phyloP scores from a whole-genome alignment of 108 stramenopile species.

The Skeletonema potamos region DNA sequence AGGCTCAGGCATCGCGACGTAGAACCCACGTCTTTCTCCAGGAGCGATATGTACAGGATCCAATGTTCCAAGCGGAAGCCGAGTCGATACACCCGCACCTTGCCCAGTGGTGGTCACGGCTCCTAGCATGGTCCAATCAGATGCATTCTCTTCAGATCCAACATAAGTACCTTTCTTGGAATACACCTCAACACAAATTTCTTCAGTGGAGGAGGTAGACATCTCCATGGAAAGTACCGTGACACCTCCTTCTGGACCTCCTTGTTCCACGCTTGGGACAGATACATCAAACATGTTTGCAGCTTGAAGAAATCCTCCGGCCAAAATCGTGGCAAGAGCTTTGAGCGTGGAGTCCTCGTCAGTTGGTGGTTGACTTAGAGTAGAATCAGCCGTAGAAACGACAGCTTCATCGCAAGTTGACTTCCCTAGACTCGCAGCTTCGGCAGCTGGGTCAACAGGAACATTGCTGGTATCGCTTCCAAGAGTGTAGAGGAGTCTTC shows the following conservation, averaged over 20 bases:
- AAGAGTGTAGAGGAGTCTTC: slow-evolving; percentile 24
- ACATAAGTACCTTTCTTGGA: slow-evolving; percentile 37
- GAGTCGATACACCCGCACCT: slow-evolving; percentile 20
- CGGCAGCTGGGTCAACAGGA: slow-evolving; percentile 20
- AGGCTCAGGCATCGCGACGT: slow-evolving; percentile 33
- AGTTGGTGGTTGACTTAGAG: slow-evolving; percentile 2
- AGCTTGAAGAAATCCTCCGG: slow-evolving; percentile 32
- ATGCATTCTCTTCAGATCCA: slow-evolving; percentile 26
- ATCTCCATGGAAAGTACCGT: slow-evolving; percentile 33
- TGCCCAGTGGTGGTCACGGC: slow-evolving; percentile 17
- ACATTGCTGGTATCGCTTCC: slow-evolving; percentile 12
- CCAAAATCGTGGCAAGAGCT: slow-evolving; percentile 29
- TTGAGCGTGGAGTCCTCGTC: slow-evolving; percentile 9
- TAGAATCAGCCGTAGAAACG: slow-evolving; percentile 24
- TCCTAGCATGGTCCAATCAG: slow-evolving; percentile 22
- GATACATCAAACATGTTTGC: slow-evolving; percentile 42
- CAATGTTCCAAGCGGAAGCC: slow-evolving; percentile 22
- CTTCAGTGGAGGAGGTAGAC: slow-evolving; percentile 26
- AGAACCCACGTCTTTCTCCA: slow-evolving; percentile 35
- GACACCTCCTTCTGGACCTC: slow-evolving; percentile 35
- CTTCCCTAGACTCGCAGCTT: slow-evolving; percentile 47
- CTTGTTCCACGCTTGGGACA: slow-evolving; percentile 33
- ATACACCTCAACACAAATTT: slow-evolving; percentile 43
- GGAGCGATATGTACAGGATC: slow-evolving; percentile 28
- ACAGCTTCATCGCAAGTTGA: slow-evolving; percentile 30